Evolutionary conservation across 1,284 basidiomycete genomes (phyloP), one percentile per base, ranked within the genome.

Genomic region (Fistulinella cinereoalba): DNA sequence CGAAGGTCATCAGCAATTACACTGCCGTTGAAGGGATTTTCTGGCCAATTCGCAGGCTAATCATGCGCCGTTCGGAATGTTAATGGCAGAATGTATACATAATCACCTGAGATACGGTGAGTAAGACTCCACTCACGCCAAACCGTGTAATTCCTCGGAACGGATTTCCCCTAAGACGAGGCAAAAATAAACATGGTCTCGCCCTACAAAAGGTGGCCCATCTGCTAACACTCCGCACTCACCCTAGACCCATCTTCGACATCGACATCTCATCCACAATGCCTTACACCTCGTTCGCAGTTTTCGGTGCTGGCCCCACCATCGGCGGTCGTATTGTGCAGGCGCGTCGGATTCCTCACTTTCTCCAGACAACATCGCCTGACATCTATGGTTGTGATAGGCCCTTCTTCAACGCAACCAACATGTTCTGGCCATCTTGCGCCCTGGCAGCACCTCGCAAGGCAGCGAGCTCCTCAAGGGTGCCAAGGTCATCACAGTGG

Each of bases 271-370:
- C 34, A 44, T 24, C 45, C 38, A 46, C 34, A 29, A 62, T 65
- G 61, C 45, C 51, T 28, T 67, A 64, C 47, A 61, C 53, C n/a
- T 64, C 65, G 16, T 63, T 63, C 24, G 65, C 63, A 46, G 52
- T 63, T 16, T 60, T 40, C 7, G 65, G 61, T 4, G 56, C 65
- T 12, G 61, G 65, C 12, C 63, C 63, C 15, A 66, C 59, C 25
- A 54, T 64, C 37, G 65, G 62, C 33, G 51, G 39, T 24, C 64
- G 58, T 24, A 66, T 66, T 40, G 65, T 61, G 3, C 61, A 61
- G 52, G 62, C 21, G 15, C 12, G 51, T 44, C 4, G 4, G 15
- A 16, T 40, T 25, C 13, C 32, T 31, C 13, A 3, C 6, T 16
- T 0, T 40, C 22, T n/a, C n/a, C 7, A n/a, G 18, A 36, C 33